Percentiles rank a stretch among this genome's conserved stretches.
Conservation (phyloP, 768 basidiomycete genomes). For the Xerocomellus intermedius region DNA sequence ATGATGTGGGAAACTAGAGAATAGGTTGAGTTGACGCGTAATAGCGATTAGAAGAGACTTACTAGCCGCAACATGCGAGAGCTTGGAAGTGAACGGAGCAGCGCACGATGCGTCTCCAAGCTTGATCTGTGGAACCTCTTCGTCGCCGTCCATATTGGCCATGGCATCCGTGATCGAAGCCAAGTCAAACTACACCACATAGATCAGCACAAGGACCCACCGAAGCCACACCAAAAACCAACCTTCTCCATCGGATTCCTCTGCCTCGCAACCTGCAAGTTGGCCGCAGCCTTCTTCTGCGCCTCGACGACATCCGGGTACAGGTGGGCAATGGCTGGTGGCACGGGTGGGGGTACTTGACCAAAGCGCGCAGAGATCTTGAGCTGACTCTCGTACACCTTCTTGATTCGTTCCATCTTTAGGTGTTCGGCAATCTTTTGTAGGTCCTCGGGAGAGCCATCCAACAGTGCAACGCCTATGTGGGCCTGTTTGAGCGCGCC, state of each 20-base stretch:
- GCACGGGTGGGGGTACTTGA: slow-evolving; percentile 92
- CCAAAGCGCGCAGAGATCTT: slow-evolving; percentile 88
- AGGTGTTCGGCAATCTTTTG: slow-evolving; percentile 93
- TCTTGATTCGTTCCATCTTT: slow-evolving; percentile 86
- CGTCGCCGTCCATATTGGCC: slow-evolving; percentile 91
- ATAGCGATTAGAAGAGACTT: slow-evolving; percentile 32
- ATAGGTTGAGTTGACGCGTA: neutral
- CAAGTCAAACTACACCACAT: slow-evolving; percentile 63
- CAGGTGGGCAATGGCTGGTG: slow-evolving; percentile 79
- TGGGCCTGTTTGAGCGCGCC: slow-evolving; percentile 98
- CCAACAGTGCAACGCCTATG: slow-evolving; percentile 89
- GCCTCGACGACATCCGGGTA: slow-evolving; percentile 91
- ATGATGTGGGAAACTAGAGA: slow-evolving; percentile 92
- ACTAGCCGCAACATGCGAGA: slow-evolving; percentile 97
- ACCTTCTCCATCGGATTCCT: slow-evolving; percentile 93
- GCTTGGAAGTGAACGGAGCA: slow-evolving; percentile 97
- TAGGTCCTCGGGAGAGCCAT: slow-evolving; percentile 89
- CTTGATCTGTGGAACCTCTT: slow-evolving; percentile 97
- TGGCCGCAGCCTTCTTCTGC: slow-evolving; percentile 75
- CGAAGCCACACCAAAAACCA: slow-evolving; percentile 13
- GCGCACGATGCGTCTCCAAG: slow-evolving; percentile 99
- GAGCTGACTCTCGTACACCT: slow-evolving; percentile 95
- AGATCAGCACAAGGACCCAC: slow-evolving; percentile 3
- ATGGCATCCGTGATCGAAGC: slow-evolving; percentile 78
- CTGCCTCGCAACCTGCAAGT: slow-evolving; percentile 63